Evolutionary conservation across 345 rosid species (phyloP).

Genomic region (Sapria himalayana): DNA sequence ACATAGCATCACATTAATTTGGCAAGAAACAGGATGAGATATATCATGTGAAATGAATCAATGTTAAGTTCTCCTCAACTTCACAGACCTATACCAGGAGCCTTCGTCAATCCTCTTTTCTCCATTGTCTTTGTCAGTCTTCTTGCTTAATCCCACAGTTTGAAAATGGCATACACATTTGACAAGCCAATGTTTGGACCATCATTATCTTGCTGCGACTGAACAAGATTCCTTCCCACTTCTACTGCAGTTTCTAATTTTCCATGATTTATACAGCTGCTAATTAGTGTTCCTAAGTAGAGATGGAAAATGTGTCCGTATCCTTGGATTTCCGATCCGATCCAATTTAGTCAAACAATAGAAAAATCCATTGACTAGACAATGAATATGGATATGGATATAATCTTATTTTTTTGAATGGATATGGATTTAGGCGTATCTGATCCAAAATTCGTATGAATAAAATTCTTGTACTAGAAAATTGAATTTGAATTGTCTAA

Average conservation of each 20-base stretch:
- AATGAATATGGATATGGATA: too few relatives aligned
- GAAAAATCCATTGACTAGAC: too few relatives aligned
- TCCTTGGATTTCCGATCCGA: too few relatives aligned
- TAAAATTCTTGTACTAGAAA: too few relatives aligned
- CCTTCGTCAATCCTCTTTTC: constrained; percentile 55
- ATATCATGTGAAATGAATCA: constrained; percentile 52
- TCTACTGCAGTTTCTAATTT: constrained; percentile 42
- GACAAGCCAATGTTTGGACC: constrained; percentile 56
- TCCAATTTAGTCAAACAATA: too few relatives aligned
- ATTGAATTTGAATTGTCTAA: too few relatives aligned
- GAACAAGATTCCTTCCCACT: constrained; percentile 55
- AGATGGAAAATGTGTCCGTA: too few relatives aligned
- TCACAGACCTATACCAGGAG: constrained; percentile 44
- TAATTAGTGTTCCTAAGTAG: constrained; percentile 59
- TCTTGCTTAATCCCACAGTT: constrained; percentile 46
- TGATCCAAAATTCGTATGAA: too few relatives aligned
- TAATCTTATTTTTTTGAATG: too few relatives aligned
- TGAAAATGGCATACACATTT: constrained; percentile 33
- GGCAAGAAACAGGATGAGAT: constrained; percentile 19
- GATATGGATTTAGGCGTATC: too few relatives aligned
- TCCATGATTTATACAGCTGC: constrained; percentile 48
- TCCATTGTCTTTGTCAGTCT: constrained; percentile 53
- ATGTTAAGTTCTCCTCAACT: constrained; percentile 24
- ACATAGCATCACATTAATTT: constrained; percentile 23
- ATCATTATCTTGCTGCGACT: constrained; percentile 45